These are phyloP conservation scores for Corymbia calophylla DNA, from an alignment of 441 rosid genomes.

Conservation along the genomic window DNA sequence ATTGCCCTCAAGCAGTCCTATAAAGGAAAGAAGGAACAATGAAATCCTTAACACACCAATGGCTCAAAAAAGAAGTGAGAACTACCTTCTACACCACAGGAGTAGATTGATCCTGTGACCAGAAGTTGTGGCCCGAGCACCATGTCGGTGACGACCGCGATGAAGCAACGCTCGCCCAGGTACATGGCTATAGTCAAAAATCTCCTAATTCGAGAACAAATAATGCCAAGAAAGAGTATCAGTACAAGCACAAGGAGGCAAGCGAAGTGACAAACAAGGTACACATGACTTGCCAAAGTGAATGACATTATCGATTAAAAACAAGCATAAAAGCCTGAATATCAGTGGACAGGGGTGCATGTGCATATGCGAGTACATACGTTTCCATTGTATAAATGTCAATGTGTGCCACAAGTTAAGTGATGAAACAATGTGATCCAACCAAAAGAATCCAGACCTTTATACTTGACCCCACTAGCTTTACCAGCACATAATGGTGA, in stretches of 20 bases:
- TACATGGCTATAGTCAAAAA: slow-evolving; percentile 46
- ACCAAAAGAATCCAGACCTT: not conserved
- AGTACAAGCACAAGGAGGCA: not conserved
- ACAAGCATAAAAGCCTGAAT: not conserved
- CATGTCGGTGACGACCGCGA: slow-evolving; percentile 87
- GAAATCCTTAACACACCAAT: not conserved
- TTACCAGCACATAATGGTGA: not conserved
- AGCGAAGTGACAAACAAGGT: not conserved
- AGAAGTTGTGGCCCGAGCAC: slow-evolving; percentile 81
- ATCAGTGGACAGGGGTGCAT: not conserved
- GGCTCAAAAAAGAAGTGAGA: not conserved
- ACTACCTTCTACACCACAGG: slow-evolving; percentile 91
- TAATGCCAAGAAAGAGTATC: not conserved
- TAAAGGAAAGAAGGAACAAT: not conserved
- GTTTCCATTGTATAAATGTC: not conserved
- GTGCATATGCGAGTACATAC: not conserved
- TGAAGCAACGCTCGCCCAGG: slow-evolving; percentile 81
- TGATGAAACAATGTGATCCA: not conserved
- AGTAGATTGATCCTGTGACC: slow-evolving; percentile 71
- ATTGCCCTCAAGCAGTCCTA: not conserved
- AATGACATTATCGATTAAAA: not conserved
- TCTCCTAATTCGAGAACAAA: slow-evolving; percentile 18
- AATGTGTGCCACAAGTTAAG: not conserved
- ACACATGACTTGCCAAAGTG: not conserved
- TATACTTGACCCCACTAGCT: not conserved